These are phyloP conservation scores for Pichia sp. DNA, from an alignment of 1,139 yeast genomes.

Conservation along the genomic window DNA sequence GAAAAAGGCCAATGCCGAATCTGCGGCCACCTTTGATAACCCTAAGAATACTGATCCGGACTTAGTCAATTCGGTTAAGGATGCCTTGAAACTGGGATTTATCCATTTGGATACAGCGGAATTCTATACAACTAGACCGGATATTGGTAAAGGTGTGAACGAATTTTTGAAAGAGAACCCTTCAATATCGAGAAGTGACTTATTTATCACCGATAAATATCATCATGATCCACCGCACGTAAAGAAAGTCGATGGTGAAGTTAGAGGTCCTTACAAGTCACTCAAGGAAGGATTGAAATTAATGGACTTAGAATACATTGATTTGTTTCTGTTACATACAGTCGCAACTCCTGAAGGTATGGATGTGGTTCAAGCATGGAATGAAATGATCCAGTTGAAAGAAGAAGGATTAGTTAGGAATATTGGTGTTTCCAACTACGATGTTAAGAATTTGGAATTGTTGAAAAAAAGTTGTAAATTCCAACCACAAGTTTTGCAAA, in stretches of 20 bases:
- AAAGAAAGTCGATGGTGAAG: slow-evolving; percentile 19
- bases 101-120: slow-evolving; percentile 55
- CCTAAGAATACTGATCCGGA: slow-evolving; percentile 25
- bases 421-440: slow-evolving; percentile 61
- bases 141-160: slow-evolving; percentile 41
- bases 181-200: slow-evolving; percentile 35
- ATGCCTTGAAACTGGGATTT: slow-evolving; percentile 38
- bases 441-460: slow-evolving; percentile 39
- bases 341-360: slow-evolving; percentile 36
- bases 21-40: slow-evolving; percentile 20
- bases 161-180: slow-evolving; percentile 17
- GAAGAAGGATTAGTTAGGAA: slow-evolving; percentile 43
- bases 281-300: slow-evolving; percentile 41
- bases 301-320: slow-evolving; percentile 51
- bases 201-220: slow-evolving; percentile 53
- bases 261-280: slow-evolving; percentile 39
- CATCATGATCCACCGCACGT: slow-evolving; percentile 13
- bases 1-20: slow-evolving; percentile 28
- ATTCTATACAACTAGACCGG: slow-evolving; percentile 47
- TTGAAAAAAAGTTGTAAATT: slow-evolving; percentile 35
- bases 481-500: slow-evolving; percentile 60
- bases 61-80: slow-evolving; percentile 33
- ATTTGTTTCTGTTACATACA: slow-evolving; percentile 58
- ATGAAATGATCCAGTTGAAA: slow-evolving; percentile 36
- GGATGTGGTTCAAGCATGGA: slow-evolving; percentile 47